Conservation (phyloP, 768 basidiomycete species). For the Pulveroboletus sp. region DNA sequence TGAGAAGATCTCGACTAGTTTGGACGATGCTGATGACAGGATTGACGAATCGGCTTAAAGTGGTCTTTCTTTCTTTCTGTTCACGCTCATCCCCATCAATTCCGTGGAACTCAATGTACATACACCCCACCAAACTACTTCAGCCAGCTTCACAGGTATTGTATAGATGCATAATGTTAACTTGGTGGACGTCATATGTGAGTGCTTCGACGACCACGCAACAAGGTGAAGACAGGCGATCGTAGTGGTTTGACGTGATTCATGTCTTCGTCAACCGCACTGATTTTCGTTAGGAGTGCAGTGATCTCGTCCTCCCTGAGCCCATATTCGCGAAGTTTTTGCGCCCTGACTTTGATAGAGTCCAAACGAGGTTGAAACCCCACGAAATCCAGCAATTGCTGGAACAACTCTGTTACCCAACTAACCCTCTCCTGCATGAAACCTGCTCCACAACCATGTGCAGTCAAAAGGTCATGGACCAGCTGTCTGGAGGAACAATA, state of each 20-base stretch:
- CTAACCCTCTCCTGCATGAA: constrained; percentile 22
- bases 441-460: constrained; percentile 13
- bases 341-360: constrained; percentile 19
- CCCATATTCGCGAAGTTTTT: constrained; percentile 26
- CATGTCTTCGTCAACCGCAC: constrained; percentile 20
- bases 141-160: constrained; percentile 1
- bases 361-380: constrained; percentile 19
- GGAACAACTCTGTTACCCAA: constrained; percentile 23
- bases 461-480: constrained; percentile 20
- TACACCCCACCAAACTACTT: not conserved
- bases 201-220: constrained; percentile 10
- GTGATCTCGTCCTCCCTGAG: constrained; percentile 21
- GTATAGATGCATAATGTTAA: constrained; percentile 5
- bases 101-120: not conserved
- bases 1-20: constrained; percentile 44
- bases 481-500: constrained; percentile 20
- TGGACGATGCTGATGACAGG: constrained; percentile 3
- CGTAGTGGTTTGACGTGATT: constrained; percentile 4
- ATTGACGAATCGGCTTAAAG: constrained; percentile 1
- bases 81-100: not conserved
- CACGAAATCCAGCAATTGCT: constrained; percentile 19
- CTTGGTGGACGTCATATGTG: constrained; percentile 4
- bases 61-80: not conserved
- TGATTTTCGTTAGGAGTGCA: constrained; percentile 17
- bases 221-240: constrained; percentile 1